These are phyloP conservation scores for Daphne laureola DNA, from an alignment of 441 rosid species.

Conservation along the genomic window DNA sequence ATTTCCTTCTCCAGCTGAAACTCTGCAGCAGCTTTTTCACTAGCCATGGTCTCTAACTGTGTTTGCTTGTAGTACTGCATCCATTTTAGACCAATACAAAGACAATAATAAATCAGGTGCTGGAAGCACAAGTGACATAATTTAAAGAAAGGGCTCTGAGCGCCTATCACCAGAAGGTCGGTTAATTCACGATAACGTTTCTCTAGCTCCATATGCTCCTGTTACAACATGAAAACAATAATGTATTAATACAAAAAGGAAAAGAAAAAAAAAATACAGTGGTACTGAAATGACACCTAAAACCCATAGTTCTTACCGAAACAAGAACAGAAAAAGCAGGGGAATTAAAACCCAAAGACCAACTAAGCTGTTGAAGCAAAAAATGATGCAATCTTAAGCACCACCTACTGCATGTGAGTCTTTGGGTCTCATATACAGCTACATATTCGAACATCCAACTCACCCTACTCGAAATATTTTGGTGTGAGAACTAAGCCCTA, in stretches of 20 bases:
- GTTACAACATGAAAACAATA: constrained; percentile 24
- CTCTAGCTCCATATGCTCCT: constrained; percentile 99
- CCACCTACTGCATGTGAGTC: no score
- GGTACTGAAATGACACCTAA: not conserved
- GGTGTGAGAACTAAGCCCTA: no score
- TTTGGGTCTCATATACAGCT: no score
- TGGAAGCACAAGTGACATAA: constrained; percentile 6
- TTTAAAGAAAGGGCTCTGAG: constrained; percentile 10
- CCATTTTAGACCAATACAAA: constrained; percentile 13
- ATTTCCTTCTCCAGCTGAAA: constrained; percentile 96
- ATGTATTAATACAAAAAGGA: constrained; percentile 14
- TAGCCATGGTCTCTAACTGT: constrained; percentile 92
- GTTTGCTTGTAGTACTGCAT: constrained; percentile 98
- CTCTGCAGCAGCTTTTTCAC: constrained; percentile 98
- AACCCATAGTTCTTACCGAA: not conserved
- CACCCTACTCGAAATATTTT: no score
- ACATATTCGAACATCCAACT: no score
- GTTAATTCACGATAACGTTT: constrained; percentile 97
- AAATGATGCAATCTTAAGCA: no score
- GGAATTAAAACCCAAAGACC: no score
- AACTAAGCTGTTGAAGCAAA: no score
- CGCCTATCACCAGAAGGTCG: constrained; percentile 78
- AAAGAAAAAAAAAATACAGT: not conserved
- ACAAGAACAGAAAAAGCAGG: no score
- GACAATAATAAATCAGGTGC: constrained; percentile 7